phyloP scores from a whole-genome alignment of 2,329 filamentous ascomycete species.

The Dryadomyces sulphureus region DNA sequence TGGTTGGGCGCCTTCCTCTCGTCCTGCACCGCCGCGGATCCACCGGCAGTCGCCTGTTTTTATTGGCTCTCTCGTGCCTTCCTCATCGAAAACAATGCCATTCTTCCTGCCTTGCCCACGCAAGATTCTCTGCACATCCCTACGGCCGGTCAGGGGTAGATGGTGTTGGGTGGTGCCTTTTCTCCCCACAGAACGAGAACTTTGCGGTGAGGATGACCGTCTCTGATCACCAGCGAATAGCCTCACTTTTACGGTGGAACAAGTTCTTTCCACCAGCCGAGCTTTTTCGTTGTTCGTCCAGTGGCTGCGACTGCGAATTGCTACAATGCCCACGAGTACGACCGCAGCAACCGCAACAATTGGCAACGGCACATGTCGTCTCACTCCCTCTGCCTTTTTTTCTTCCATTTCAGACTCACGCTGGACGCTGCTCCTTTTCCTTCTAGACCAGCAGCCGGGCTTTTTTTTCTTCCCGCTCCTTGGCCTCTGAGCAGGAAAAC shows the following conservation, averaged over 20 bases:
- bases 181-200: too few relatives aligned
- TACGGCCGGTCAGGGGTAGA: too few relatives aligned
- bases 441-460: background rate
- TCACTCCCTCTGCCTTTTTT: background rate
- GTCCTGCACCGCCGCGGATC: too few relatives aligned
- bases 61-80: background rate
- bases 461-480: background rate
- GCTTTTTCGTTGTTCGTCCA: background rate
- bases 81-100: background rate
- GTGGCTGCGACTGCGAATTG: background rate
- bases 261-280: background rate
- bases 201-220: constrained; percentile 1
- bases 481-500: too few relatives aligned
- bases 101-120: background rate
- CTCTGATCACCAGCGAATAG: background rate
- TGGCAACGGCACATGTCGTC: too few relatives aligned
- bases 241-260: background rate
- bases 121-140: background rate
- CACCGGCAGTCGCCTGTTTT: too few relatives aligned
- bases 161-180: too few relatives aligned
- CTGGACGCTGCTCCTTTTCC: background rate
- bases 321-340: too few relatives aligned
- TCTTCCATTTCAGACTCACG: background rate
- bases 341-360: too few relatives aligned
- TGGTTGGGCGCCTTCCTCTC: too few relatives aligned